These are phyloP conservation scores for Schrenkiella parvula DNA, from an alignment of 345 rosid genomes.

Conservation along the genomic window DNA sequence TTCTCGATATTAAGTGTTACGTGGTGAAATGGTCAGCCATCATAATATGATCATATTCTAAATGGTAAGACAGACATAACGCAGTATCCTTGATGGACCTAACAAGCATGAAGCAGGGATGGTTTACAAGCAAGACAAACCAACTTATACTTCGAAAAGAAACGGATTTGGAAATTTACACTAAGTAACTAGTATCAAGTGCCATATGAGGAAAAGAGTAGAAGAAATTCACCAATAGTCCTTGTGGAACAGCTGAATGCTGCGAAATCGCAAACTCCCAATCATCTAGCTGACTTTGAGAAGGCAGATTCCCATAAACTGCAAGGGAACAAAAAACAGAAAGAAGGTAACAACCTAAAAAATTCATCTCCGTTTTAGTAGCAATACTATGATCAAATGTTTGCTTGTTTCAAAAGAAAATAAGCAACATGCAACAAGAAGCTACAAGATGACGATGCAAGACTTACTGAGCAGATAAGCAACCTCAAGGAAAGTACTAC, in stretches of 20 bases:
- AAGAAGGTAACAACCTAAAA: too few relatives aligned
- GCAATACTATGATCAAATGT: background rate
- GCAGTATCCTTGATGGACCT: too few relatives aligned
- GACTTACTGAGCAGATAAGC: constrained; percentile 25
- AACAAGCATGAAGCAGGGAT: too few relatives aligned
- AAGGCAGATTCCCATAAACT: constrained; percentile 87
- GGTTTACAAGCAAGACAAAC: too few relatives aligned
- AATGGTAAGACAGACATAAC: background rate
- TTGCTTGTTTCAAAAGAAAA: background rate
- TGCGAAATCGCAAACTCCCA: constrained; percentile 82
- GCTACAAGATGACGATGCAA: background rate
- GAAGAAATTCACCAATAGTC: constrained; percentile 56
- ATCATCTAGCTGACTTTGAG: constrained; percentile 67
- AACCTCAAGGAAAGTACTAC: constrained; percentile 14
- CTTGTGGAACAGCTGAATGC: constrained; percentile 94
- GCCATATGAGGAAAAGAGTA: too few relatives aligned
- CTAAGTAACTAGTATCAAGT: too few relatives aligned
- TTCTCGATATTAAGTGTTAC: background rate
- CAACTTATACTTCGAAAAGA: too few relatives aligned
- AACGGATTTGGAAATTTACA: background rate
- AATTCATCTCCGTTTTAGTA: too few relatives aligned
- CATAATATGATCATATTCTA: background rate
- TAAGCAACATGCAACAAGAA: background rate
- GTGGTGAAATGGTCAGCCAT: background rate
- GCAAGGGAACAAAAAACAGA: constrained; percentile 5